A percentile compares a stretch with the other conserved stretches of the same genome.
phyloP scores from a whole-genome alignment of 208 protist genomes.

The Wallacemonas sp. region DNA sequence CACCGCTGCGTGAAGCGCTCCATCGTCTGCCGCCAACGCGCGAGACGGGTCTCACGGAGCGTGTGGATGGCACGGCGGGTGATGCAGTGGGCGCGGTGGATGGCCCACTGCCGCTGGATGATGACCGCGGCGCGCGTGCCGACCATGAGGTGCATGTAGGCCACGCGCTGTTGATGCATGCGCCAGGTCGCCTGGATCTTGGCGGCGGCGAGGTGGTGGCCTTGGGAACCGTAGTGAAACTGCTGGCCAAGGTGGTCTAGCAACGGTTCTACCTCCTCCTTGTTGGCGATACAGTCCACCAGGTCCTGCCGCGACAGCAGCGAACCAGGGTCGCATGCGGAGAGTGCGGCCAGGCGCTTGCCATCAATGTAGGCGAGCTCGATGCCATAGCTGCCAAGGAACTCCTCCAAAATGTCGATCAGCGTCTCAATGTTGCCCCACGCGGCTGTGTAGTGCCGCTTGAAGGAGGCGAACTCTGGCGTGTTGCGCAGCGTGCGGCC shows the following conservation, averaged over 20 bases:
- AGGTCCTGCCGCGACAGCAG: constrained; percentile 54
- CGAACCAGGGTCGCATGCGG: constrained; percentile 61
- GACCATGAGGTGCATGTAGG: constrained; percentile 78
- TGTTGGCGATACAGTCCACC: constrained; percentile 82
- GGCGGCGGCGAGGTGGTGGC: constrained; percentile 72
- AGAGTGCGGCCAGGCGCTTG: constrained; percentile 80
- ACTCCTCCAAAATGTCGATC: constrained; percentile 74
- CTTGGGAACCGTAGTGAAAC: constrained; percentile 59
- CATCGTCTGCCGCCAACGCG: constrained; percentile 83
- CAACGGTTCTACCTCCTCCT: constrained; percentile 77
- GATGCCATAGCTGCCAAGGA: constrained; percentile 78
- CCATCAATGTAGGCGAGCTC: constrained; percentile 92
- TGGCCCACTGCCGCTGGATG: constrained; percentile 86
- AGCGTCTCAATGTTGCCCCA: constrained; percentile 89
- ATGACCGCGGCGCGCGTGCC: constrained; percentile 76
- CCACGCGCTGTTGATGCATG: constrained; percentile 84
- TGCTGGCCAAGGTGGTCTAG: constrained; percentile 39
- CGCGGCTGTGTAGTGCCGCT: constrained; percentile 70
- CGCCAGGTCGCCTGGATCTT: constrained; percentile 90
- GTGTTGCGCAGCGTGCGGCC: constrained; percentile 85
- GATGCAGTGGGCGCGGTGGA: constrained; percentile 71
- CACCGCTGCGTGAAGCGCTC: constrained; percentile 73
- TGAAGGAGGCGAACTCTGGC: constrained; percentile 92
- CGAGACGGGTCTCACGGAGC: constrained; percentile 49
- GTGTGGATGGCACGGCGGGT: constrained; percentile 74